phyloP scores from a whole-genome alignment of 2,329 filamentous ascomycete species.

The Drechslerella stenobrocha region DNA sequence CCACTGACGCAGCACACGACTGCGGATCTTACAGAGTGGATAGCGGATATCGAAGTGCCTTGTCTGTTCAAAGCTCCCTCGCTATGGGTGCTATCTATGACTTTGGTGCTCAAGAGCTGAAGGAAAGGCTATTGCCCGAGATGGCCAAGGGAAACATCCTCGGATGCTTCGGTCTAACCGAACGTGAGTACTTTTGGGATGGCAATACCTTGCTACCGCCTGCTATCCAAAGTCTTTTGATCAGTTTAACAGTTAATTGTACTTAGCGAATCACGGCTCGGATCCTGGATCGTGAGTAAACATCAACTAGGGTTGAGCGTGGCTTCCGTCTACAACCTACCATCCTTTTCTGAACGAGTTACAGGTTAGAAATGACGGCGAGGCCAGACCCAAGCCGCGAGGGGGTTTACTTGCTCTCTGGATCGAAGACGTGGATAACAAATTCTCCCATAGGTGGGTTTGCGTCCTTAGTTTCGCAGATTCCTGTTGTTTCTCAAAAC shows the following conservation, averaged over 20 bases:
- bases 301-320: not conserved
- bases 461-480: not conserved
- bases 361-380: conserved; percentile 77
- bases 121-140: conserved; percentile 76
- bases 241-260: not conserved
- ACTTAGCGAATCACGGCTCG: conserved; percentile 75
- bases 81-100: conserved; percentile 91
- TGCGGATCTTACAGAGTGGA: conserved; percentile 65
- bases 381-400: conserved; percentile 81
- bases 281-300: conserved; percentile 70
- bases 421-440: conserved; percentile 92
- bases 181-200: conserved; percentile 59
- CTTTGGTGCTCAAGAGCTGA: conserved; percentile 82
- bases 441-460: conserved; percentile 74
- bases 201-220: not conserved
- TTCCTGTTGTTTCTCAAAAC: not conserved
- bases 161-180: conserved; percentile 85
- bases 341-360: conserved; percentile 9
- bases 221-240: not conserved
- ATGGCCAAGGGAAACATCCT: conserved; percentile 82
- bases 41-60: conserved; percentile 86
- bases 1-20: not conserved
- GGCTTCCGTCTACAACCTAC: not conserved
- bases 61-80: conserved; percentile 91
- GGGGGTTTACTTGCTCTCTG: conserved; percentile 76